Base-by-base conservation (phyloP, 1,284 basidiomycete species). In the Fomes fomentarius region DNA sequence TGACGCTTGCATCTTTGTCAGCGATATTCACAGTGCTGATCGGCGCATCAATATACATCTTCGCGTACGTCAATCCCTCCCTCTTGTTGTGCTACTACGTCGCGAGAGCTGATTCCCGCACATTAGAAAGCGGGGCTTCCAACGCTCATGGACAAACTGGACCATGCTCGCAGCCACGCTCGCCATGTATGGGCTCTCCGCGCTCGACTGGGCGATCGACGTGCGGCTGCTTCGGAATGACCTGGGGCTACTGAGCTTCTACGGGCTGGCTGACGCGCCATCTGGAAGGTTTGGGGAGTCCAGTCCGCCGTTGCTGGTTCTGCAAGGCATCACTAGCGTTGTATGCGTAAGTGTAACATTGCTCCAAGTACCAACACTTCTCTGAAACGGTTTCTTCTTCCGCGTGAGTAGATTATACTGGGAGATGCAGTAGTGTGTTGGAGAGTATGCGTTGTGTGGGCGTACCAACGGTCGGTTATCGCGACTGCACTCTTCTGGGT, bases 201-300 rank as follows among this genome's bases (percentile, higher is more conserved):
- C 53, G 35, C 53, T 54, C 9, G 53, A 54, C 30, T 54, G 53
- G 53, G 53, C 47, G 17, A 54, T 54, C 30, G 53, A 54, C 42
- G 26, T 54, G 14, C 47, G 43, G 3, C 43, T 54, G 11, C 53
- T 54, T 6, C 46, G 37, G 53, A 41, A 50, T 12, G 53, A 54
- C 38, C 43, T 54, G 21, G 28, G n/a, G 14, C 40, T 37, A 17
- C 43, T 54, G 11, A 35, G 8, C 11, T 24, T 54, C 24, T 21
- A 38, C 14, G 53, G 53, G 2, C 22, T 54, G 4, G 35, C 47
- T 2, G 47, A 3, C 19, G 25, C n/a, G 33, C n/a, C 25, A 3
- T 28, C 21, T 15, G 33, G 21, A 15, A 26, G 12, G 28, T 50
- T 50, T 28, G 47, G 53, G 19, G 3, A 7, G 11, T 50, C 47